A percentile compares a stretch with the other conserved stretches of the same genome.
phyloP scores from a whole-genome alignment of 495 filamentous ascomycete genomes.

The Astrothelium subdiscretum region DNA sequence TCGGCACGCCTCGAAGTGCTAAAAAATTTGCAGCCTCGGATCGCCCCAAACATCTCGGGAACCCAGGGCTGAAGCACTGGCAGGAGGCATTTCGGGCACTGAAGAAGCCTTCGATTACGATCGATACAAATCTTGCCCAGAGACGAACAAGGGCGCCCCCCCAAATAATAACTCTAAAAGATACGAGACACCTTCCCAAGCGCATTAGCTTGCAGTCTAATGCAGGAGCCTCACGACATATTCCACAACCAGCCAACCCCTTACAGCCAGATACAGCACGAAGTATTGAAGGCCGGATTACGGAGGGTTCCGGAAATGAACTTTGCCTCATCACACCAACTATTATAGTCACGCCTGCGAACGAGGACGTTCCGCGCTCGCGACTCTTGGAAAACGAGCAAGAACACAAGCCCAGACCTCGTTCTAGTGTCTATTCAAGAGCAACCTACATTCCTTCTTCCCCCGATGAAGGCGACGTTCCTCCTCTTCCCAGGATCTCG shows the following conservation, averaged over 20 bases:
- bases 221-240: neutral
- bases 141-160: neutral
- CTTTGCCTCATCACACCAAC: constrained; percentile 35
- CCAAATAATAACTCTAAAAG: neutral
- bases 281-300: neutral
- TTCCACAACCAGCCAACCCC: neutral
- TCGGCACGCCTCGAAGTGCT: neutral
- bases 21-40: neutral
- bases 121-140: neutral
- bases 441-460: constrained; percentile 30
- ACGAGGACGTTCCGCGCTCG: constrained; percentile 53
- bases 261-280: neutral
- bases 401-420: constrained; percentile 29
- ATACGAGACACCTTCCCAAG: neutral
- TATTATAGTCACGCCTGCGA: constrained; percentile 56
- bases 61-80: neutral
- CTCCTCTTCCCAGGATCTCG: constrained; percentile 55
- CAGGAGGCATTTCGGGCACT: neutral
- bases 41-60: neutral
- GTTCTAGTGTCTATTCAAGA: constrained; percentile 62
- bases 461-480: constrained; percentile 29
- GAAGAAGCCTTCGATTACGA: neutral
- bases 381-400: constrained; percentile 31
- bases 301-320: neutral
- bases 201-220: neutral